A percentile compares a stretch with the other conserved stretches of the same genome.
These are phyloP conservation scores for Hypsizygus marmoreus DNA, from an alignment of 768 basidiomycete genomes.

Conservation along the genomic window DNA sequence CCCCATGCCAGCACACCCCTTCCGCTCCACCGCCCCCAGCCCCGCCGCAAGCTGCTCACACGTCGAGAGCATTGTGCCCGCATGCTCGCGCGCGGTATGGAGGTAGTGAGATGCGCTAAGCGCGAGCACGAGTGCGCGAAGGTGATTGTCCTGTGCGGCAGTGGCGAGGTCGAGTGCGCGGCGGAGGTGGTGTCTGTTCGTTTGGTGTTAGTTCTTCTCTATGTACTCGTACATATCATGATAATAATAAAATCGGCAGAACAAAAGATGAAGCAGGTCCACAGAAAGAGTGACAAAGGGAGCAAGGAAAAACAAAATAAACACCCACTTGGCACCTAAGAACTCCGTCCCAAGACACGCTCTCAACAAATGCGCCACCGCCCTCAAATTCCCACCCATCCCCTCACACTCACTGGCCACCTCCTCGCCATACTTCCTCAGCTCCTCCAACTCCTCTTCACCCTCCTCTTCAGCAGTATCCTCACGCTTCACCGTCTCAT, in stretches of 20 bases:
- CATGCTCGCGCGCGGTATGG: slow-evolving; percentile 71
- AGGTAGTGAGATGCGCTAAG: slow-evolving; percentile 71
- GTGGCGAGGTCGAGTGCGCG: slow-evolving; percentile 60
- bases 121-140: slow-evolving; percentile 69
- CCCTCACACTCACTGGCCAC: slow-evolving; percentile 48
- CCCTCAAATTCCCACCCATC: slow-evolving; percentile 55
- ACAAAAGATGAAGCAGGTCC: not conserved
- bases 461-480: slow-evolving; percentile 17
- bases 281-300: slow-evolving; percentile 11
- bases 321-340: slow-evolving; percentile 59
- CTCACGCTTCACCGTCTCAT: slow-evolving; percentile 4
- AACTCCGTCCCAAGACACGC: slow-evolving; percentile 59
- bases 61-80: slow-evolving; percentile 62
- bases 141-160: slow-evolving; percentile 65
- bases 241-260: slow-evolving; percentile 2
- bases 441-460: slow-evolving; percentile 27
- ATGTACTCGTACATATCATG: no score
- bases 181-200: slow-evolving; percentile 56
- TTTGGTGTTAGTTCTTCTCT: not conserved
- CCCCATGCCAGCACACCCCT: slow-evolving; percentile 2
- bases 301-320: slow-evolving; percentile 12
- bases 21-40: slow-evolving; percentile 51
- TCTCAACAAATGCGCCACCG: slow-evolving; percentile 56
- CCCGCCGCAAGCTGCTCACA: slow-evolving; percentile 74
- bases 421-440: slow-evolving; percentile 33